Evolutionary conservation across 2,329 filamentous ascomycete genomes (phyloP).

Genomic region (Cercospora janseana): DNA sequence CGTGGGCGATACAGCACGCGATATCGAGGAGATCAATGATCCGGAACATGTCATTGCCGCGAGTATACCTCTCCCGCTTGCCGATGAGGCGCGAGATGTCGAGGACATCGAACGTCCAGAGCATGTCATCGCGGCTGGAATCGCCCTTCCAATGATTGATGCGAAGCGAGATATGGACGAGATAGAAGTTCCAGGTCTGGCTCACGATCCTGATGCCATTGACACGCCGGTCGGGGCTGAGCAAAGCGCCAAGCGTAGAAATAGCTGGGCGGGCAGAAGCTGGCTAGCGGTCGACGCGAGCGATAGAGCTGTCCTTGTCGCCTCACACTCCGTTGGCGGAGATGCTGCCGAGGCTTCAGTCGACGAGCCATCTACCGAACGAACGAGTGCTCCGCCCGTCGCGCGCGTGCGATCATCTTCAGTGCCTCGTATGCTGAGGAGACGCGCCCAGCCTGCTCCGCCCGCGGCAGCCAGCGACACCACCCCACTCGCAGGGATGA

Average conservation of each 20-base stretch:
- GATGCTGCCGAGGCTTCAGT: background rate
- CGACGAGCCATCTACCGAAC: background rate
- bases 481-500: too few relatives aligned
- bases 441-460: too few relatives aligned
- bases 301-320: too few relatives aligned
- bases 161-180: constrained; percentile 69
- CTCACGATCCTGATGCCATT: constrained; percentile 61
- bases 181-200: constrained; percentile 74
- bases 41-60: constrained; percentile 48
- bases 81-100: constrained; percentile 62
- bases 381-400: too few relatives aligned
- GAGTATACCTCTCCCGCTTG: constrained; percentile 64
- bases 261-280: constrained; percentile 29
- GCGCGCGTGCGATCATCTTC: constrained; percentile 7
- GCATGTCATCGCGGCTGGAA: constrained; percentile 51
- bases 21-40: constrained; percentile 67
- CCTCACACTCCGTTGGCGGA: background rate
- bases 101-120: constrained; percentile 62
- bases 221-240: constrained; percentile 33
- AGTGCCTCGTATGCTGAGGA: too few relatives aligned
- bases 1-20: constrained; percentile 59
- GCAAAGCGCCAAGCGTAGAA: constrained; percentile 20
- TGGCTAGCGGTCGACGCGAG: background rate
- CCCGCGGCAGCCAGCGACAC: too few relatives aligned
- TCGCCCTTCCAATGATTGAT: constrained; percentile 66